Base-by-base conservation (phyloP, 371 early-diverging fungal genomes). In the Mortierella sp. region DNA sequence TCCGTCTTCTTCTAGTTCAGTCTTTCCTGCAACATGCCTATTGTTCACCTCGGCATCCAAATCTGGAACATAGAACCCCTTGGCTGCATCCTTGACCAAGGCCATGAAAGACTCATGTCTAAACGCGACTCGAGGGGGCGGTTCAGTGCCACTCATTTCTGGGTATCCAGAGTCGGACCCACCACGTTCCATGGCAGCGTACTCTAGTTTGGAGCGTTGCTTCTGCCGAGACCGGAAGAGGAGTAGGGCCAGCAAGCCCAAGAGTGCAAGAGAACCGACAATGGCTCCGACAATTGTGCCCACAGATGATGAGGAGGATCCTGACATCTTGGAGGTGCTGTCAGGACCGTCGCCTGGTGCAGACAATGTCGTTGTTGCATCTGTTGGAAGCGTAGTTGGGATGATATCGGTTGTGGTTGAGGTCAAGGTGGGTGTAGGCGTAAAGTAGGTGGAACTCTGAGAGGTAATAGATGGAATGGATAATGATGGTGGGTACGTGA, bases 91-190 rank as follows among this genome's bases (percentile, higher is more conserved):
- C 61, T 68, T 63, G 28, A 67, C 76, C 48, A 76, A 16, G 5
- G 63, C 68, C 76, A 67, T 71, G 28, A 71, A 71, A 3, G 65
- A 57, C 28, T 71, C 71, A 37, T 71, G 71, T 24, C 71, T 29
- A 28, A 24, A 49, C 8, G 12, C 44, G 16, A 16, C 10, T 37
- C 45, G 2, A 16, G 50, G 29, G 3, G 28, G 5, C 3, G 5
- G 4, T 9, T 14, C 44, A 43, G 16, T 17, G 4, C 13, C 10
- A 47, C 7, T 13, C 47, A 22, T 8, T 47, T 22, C 25, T 1
- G 41, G 8, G 2, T 22, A 37, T 49, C 19, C 41, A 44, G 39
- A 14, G 3, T 21, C 34, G 40, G 44, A 4, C n/a, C 39, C 39
- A 16, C 27, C 27, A 10, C 16, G 21, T 17, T 8, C 53, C 7